Conservation (phyloP, 805 yeast species). For the Pichia manshurica region DNA sequence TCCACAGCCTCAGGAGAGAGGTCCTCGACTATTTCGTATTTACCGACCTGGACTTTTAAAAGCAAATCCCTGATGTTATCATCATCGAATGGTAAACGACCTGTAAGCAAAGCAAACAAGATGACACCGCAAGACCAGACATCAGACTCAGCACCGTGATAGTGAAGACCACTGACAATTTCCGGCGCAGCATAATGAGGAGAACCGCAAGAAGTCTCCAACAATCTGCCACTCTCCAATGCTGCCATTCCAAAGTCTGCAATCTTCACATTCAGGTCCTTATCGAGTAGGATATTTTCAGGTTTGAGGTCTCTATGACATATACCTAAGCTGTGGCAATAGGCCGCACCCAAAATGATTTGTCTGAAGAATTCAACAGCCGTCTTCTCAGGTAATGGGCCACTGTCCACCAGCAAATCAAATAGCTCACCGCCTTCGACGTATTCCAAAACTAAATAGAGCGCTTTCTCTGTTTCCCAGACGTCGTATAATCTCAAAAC, state of each 20-base stretch:
- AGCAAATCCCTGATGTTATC: conserved; percentile 85
- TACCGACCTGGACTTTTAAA: conserved; percentile 87
- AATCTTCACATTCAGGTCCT: conserved; percentile 81
- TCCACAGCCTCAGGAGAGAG: conserved; percentile 83
- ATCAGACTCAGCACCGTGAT: conserved; percentile 95
- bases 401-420: conserved; percentile 83
- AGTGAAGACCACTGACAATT: conserved; percentile 88
- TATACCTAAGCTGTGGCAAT: conserved; percentile 61
- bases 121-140: conserved; percentile 99
- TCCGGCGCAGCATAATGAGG: conserved; percentile 99
- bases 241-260: conserved; percentile 99
- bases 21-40: conserved; percentile 74
- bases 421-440: conserved; percentile 97
- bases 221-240: conserved; percentile 65
- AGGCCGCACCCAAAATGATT: conserved; percentile 57
- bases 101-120: conserved; percentile 86
- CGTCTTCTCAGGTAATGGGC: conserved; percentile 81
- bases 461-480: conserved; percentile 79
- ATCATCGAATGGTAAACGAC: conserved; percentile 95
- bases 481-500: conserved; percentile 77
- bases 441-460: conserved; percentile 86
- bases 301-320: conserved; percentile 80
- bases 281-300: conserved; percentile 72
- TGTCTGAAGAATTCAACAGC: conserved; percentile 85
- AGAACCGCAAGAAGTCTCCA: conserved; percentile 95